Base-by-base conservation (phyloP, 176 grass and related monocot species). In the Raddia guianensis region DNA sequence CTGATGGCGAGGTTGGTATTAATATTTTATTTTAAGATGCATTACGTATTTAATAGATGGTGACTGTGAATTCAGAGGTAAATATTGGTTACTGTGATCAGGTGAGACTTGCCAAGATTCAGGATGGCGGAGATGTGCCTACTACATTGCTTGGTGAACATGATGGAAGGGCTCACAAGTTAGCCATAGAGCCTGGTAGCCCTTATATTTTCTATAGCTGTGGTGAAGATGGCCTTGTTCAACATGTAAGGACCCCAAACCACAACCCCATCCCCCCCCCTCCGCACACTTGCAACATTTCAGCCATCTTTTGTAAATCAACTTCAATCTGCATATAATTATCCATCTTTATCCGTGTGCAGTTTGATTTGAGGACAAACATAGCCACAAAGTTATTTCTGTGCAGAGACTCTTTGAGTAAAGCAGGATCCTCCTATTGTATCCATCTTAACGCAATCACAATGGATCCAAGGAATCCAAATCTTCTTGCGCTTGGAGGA, bases 351-450 rank as follows among this genome's bases (percentile, higher is more conserved):
- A 5, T 69, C 67, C 37, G 48, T 79, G 16, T 84, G 84, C 83
- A 94, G 91, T 91, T 98, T 91, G 95, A 94, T 84, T 85, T 98
- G 90, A 94, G 90, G 85, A 87, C 92, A 54, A 85, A 87, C 68
- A 77, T 58, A 14, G 77, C 85, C 43, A 89, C 90, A 85, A 78
- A 92, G 72, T 50, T 98, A 34, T 91, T 94, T 56, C 21, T 56
- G 64, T 98, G 92, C 83, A 91, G 80, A 80, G 77, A 45, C 7
- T 70, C 63, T 72, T 73, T 54, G 2, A 32, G 40, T 72, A 83
- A 83, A 90, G 78, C 80, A 70, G 79, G 73, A 62, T 64, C 6
- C 50, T 82, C 86, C 48, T 43, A 42, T 56, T 15, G 35, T 63
- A 15, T 98, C 15, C 85, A 63, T 21, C 90, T 98, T 80, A 92